Base-by-base conservation (phyloP, 2,329 filamentous ascomycete species). In the Diplocarpon rosae region DNA sequence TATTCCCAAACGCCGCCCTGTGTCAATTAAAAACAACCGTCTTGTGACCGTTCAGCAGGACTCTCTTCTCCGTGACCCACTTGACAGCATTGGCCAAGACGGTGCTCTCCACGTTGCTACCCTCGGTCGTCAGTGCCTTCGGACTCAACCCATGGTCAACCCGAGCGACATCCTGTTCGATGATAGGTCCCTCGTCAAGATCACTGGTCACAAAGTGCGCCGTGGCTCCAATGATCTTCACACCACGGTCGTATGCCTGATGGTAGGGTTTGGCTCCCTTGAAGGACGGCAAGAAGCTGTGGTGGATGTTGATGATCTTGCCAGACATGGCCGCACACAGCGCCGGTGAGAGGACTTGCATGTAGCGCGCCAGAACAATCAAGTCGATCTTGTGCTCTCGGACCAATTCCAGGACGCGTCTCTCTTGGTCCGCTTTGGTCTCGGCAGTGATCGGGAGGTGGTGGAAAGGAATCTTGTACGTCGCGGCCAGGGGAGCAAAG, bases 221-320 rank as follows among this genome's bases (percentile, higher is more conserved):
- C 2, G 84, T 88, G 17, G 85, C 85, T 47, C 85, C 85, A 46
- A 89, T 88, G 56, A 92, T 90, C 74, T 92, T 92, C 53, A 92
- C 85, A 48, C 85, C 85, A 24, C 85, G 76, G 52, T 90, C 85
- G 61, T 84, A 89, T 7, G 85, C 85, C 70, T 92, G 85, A 65
- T 90, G 85, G 66, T 92, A 92, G 2, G 85, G 85, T 66, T 86
- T 87, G 27, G 85, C 85, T 49, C 85, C 85, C 72, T 92, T 92
- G 76, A 92, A 92, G 9, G 75, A 81, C 0, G 85, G 85, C 71
- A 92, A 64, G 75, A 92, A 92, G 55, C 76, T 83, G 68, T 92
- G 85, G 68, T 92, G 85, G 65, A 92, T 90, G 68, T 92, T 92
- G 80, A 92, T 90, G 67, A 92, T 92, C 62, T 78, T 80, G 47